These are phyloP conservation scores for Leucosporidium scottii DNA, from an alignment of 768 basidiomycete genomes.

Conservation along the genomic window DNA sequence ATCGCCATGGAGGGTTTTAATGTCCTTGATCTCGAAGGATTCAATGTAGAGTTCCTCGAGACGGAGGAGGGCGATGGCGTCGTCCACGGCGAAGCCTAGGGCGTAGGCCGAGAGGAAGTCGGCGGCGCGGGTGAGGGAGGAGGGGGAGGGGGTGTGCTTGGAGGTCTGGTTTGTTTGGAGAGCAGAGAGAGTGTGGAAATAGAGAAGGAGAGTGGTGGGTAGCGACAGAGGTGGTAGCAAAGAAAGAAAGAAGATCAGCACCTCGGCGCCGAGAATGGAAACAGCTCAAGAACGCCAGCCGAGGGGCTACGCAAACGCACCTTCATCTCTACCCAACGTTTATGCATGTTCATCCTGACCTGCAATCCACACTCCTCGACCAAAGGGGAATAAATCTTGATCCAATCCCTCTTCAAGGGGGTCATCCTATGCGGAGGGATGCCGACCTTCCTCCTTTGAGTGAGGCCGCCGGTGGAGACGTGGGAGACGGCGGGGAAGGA, in stretches of 20 bases:
- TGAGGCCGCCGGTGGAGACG: constrained; percentile 18
- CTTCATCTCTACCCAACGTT: constrained; percentile 83
- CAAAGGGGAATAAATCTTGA: constrained; percentile 87
- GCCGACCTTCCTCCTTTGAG: constrained; percentile 78
- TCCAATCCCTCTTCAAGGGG: constrained; percentile 92
- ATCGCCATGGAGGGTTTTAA: constrained; percentile 95
- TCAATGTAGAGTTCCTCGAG: constrained; percentile 79
- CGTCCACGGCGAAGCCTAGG: constrained; percentile 94
- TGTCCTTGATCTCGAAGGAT: constrained; percentile 90
- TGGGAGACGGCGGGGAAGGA: constrained; percentile 40
- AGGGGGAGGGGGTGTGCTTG: constrained; percentile 51
- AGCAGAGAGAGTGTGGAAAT: neutral
- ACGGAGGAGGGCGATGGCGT: constrained; percentile 85
- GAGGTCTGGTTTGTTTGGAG: constrained; percentile 56
- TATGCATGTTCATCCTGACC: constrained; percentile 91
- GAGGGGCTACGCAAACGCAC: constrained; percentile 49
- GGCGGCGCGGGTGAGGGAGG: constrained; percentile 85
- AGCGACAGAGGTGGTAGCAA: neutral
- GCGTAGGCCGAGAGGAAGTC: constrained; percentile 95
- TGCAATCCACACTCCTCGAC: constrained; percentile 91
- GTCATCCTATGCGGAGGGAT: constrained; percentile 98
- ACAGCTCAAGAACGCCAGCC: neutral
- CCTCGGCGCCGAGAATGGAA: neutral
- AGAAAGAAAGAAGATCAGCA: neutral
- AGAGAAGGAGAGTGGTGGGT: neutral